These are phyloP conservation scores for Thermothelomyces thermophilus DNA, from an alignment of 2,329 filamentous ascomycete genomes.

Conservation along the genomic window DNA sequence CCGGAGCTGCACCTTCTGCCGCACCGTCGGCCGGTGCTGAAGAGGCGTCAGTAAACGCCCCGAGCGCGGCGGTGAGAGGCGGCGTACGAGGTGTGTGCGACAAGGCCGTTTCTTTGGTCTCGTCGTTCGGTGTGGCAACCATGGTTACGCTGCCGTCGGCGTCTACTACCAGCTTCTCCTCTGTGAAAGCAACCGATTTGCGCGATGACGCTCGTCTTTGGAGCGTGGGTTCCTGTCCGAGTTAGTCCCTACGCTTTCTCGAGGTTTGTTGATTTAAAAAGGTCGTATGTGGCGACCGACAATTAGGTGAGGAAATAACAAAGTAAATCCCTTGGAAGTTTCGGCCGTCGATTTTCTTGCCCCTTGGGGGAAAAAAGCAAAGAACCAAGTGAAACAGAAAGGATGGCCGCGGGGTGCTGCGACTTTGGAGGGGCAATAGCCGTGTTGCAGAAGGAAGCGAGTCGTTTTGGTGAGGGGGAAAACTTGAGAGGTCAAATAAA, in stretches of 20 bases:
- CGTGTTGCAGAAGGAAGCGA: conserved; percentile 1
- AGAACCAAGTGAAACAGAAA: background rate
- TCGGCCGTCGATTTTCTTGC: background rate
- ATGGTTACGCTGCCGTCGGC: conserved; percentile 79
- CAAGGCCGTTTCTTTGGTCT: conserved; percentile 73
- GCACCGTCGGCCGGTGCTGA: conserved; percentile 42
- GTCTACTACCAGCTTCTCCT: conserved; percentile 81
- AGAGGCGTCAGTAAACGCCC: conserved; percentile 47
- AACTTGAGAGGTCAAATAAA: conserved; percentile 19
- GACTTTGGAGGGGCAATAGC: conserved; percentile 18
- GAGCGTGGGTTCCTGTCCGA: conserved; percentile 28
- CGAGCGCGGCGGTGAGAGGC: conserved; percentile 49
- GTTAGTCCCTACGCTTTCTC: conserved; percentile 17
- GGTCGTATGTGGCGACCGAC: conserved; percentile 2
- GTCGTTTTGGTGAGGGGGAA: conserved; percentile 11
- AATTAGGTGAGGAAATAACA: background rate
- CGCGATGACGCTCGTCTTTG: conserved; percentile 44
- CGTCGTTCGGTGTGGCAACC: conserved; percentile 61
- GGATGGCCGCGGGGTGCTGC: background rate
- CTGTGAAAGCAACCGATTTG: conserved; percentile 91
- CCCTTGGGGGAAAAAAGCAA: background rate
- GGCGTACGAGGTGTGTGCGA: conserved; percentile 68
- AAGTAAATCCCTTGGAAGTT: conserved; percentile 8
- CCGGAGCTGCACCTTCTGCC: conserved; percentile 44
- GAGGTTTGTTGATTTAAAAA: conserved; percentile 5